A percentile compares a stretch with the other conserved stretches of the same genome.
Conservation (phyloP, 805 yeast species). For the Monosporozyma servazzii region DNA sequence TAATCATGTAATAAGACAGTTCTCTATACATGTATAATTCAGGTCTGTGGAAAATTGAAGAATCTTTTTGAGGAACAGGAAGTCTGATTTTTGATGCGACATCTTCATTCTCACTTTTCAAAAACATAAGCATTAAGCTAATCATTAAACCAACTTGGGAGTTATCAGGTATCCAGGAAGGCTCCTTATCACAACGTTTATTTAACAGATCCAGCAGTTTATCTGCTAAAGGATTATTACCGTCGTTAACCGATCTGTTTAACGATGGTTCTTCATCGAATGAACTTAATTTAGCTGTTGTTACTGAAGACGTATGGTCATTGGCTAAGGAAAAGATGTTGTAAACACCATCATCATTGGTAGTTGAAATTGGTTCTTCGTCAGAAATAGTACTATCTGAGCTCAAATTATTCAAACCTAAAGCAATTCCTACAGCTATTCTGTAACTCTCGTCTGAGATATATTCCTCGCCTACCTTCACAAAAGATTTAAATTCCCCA, state of each 20-base stretch:
- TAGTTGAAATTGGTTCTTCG: background rate
- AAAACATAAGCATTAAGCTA: slow-evolving; percentile 64
- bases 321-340: background rate
- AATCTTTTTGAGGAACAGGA: slow-evolving; percentile 35
- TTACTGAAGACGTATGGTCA: background rate
- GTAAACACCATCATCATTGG: background rate
- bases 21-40: slow-evolving; percentile 61
- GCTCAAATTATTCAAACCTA: slow-evolving; percentile 79
- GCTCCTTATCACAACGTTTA: slow-evolving; percentile 18
- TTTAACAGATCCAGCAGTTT: slow-evolving; percentile 14
- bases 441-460: slow-evolving; percentile 71
- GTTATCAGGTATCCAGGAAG: slow-evolving; percentile 25
- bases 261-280: background rate
- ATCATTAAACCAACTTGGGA: slow-evolving; percentile 61
- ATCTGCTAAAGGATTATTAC: slow-evolving; percentile 1
- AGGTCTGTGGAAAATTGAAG: slow-evolving; percentile 41
- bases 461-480: slow-evolving; percentile 45
- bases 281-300: background rate
- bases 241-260: background rate
- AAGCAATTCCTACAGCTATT: slow-evolving; percentile 77
- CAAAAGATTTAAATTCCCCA: slow-evolving; percentile 48
- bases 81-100: slow-evolving; percentile 55
- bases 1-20: slow-evolving; percentile 52
- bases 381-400: slow-evolving; percentile 35
- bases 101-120: slow-evolving; percentile 51